A percentile compares a stretch with the other conserved stretches of the same genome.
These are phyloP conservation scores for Silene noctiflora DNA, from an alignment of 179 eudicot species.

Conservation along the genomic window DNA sequence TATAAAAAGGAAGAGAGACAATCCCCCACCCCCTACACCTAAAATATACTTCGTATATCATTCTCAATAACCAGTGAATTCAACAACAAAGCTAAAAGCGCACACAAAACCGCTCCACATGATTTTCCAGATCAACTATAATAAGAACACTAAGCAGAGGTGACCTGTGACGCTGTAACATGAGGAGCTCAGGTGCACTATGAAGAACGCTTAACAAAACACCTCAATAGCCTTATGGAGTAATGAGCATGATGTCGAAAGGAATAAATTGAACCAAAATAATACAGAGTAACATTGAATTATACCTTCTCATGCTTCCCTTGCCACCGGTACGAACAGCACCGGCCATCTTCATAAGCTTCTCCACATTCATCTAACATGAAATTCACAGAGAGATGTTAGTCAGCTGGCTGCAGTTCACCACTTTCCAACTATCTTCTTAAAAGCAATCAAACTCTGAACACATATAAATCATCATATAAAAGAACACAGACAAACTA, in stretches of 20 bases:
- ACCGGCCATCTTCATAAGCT: conserved; percentile 82
- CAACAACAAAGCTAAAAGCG: background rate
- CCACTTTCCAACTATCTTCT: background rate
- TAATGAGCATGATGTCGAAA: background rate
- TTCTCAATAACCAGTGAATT: background rate
- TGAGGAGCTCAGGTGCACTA: background rate
- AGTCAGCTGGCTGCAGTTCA: background rate
- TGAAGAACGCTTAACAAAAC: background rate
- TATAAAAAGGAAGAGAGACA: background rate
- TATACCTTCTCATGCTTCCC: conserved; percentile 75
- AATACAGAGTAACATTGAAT: background rate
- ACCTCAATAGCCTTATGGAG: background rate
- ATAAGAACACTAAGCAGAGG: background rate
- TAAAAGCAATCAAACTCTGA: background rate
- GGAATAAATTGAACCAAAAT: background rate
- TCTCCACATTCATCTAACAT: conserved; percentile 72
- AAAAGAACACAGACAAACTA: too few relatives aligned
- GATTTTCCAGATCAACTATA: background rate
- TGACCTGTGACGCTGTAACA: background rate
- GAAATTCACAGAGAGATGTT: background rate
- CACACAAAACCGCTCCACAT: background rate
- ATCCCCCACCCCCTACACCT: background rate
- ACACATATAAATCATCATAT: too few relatives aligned
- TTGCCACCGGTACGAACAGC: conserved; percentile 82
- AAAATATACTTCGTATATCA: background rate